A percentile compares a stretch with the other conserved stretches of the same genome.
Evolutionary conservation across 768 basidiomycete genomes (phyloP).

Genomic region (Tephrocybe sp.): DNA sequence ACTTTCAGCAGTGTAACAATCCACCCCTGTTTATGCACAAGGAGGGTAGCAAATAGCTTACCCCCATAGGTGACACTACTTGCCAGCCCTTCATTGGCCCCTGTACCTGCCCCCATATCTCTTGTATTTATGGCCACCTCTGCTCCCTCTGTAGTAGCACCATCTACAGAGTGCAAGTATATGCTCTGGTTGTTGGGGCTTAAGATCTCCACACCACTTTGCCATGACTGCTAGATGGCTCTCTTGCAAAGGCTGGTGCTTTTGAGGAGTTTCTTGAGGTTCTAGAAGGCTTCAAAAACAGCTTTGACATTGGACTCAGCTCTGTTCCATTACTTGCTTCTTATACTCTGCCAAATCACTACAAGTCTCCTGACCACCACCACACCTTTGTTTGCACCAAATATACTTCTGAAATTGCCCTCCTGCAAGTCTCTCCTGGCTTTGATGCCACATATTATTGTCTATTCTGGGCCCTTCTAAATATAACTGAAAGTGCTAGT

Average conservation of each 20-base stretch:
- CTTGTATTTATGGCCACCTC: constrained; percentile 8
- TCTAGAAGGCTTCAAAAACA: not conserved
- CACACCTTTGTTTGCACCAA: not conserved
- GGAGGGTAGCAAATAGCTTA: too few relatives aligned
- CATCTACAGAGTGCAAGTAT: constrained; percentile 12
- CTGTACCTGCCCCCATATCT: too few relatives aligned
- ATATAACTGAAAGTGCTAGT: not conserved
- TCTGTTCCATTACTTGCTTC: not conserved
- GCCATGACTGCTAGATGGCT: not conserved
- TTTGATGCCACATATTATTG: not conserved
- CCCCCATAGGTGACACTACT: too few relatives aligned
- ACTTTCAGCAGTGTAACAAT: too few relatives aligned
- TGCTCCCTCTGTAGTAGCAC: constrained; percentile 17
- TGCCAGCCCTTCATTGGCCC: too few relatives aligned
- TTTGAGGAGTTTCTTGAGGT: not conserved
- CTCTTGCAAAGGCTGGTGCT: not conserved
- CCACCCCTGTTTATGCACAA: too few relatives aligned
- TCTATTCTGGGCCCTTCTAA: not conserved
- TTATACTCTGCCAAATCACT: not conserved
- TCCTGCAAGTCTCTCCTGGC: not conserved
- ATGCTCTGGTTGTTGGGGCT: not conserved
- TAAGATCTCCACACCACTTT: not conserved
- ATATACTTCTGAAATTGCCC: not conserved
- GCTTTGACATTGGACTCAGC: not conserved
- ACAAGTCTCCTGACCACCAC: not conserved